A percentile compares a stretch with the other conserved stretches of the same genome.
Evolutionary conservation across 768 basidiomycete genomes (phyloP).

Genomic region (Calocybe cyanea): DNA sequence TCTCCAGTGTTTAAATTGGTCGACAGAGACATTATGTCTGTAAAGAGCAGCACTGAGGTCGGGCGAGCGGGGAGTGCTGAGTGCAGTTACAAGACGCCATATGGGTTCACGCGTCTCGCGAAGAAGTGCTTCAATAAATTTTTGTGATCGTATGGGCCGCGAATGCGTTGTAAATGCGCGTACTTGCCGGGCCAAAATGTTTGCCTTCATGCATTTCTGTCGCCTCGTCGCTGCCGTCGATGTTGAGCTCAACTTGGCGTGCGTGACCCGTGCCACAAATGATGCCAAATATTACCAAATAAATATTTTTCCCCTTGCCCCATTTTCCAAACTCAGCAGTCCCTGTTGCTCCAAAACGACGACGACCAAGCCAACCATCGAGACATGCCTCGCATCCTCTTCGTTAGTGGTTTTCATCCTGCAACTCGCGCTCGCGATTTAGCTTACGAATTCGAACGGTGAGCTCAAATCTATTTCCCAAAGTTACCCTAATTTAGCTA

Average conservation of each 20-base stretch:
- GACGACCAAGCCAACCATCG: too few species aligned
- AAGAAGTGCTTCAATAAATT: constrained; percentile 31
- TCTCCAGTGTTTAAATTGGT: constrained; percentile 39
- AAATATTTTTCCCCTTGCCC: neutral
- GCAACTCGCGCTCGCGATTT: constrained; percentile 80
- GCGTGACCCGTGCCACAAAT: constrained; percentile 28
- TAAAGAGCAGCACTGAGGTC: constrained; percentile 26
- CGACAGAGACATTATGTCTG: constrained; percentile 27
- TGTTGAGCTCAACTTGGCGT: neutral
- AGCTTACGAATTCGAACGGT: constrained; percentile 88
- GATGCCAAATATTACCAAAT: constrained; percentile 24
- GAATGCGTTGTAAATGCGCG: constrained; percentile 17
- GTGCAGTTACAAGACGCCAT: constrained; percentile 37
- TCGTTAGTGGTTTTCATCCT: constrained; percentile 83
- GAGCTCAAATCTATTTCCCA: constrained; percentile 6
- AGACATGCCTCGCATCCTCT: constrained; percentile 77
- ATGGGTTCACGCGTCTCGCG: constrained; percentile 32
- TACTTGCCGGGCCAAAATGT: too few species aligned
- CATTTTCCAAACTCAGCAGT: constrained; percentile 23
- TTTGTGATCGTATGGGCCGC: constrained; percentile 23
- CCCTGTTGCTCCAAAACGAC: constrained; percentile 19
- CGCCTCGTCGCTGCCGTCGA: too few species aligned
- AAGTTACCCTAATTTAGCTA: neutral
- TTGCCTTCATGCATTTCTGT: too few species aligned
- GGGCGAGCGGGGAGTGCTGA: constrained; percentile 24